phyloP scores from a whole-genome alignment of 257 asterid species.

The Leptodermis oblonga region DNA sequence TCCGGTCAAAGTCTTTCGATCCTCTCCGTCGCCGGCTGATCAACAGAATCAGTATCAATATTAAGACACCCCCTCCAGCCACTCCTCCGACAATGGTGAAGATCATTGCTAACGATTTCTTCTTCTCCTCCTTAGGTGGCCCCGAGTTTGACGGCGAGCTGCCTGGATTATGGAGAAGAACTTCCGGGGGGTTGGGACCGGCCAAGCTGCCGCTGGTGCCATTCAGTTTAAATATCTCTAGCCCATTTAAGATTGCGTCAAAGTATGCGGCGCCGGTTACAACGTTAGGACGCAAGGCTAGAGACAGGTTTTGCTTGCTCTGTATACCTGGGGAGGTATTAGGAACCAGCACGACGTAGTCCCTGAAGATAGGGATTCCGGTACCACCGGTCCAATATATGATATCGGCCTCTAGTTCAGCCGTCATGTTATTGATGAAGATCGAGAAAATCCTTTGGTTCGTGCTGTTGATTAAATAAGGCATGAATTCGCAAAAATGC shows the following conservation, averaged over 20 bases:
- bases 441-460: slow-evolving; percentile 26
- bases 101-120: neutral
- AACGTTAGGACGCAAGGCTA: slow-evolving; percentile 30
- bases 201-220: slow-evolving; percentile 31
- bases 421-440: slow-evolving; percentile 23
- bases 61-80: slow-evolving; percentile 20
- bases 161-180: neutral
- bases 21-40: slow-evolving; percentile 26
- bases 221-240: slow-evolving; percentile 59
- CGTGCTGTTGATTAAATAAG: neutral
- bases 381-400: slow-evolving; percentile 16
- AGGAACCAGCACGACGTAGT: slow-evolving; percentile 26
- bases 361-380: slow-evolving; percentile 33
- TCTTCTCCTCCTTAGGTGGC: neutral
- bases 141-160: neutral
- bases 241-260: slow-evolving; percentile 46
- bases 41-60: slow-evolving; percentile 20
- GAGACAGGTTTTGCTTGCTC: slow-evolving; percentile 21
- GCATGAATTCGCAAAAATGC: slow-evolving; percentile 47
- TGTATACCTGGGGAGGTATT: slow-evolving; percentile 13
- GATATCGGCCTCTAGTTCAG: slow-evolving; percentile 21
- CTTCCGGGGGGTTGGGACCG: slow-evolving; percentile 42
- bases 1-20: slow-evolving; percentile 23
- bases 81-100: slow-evolving; percentile 26
- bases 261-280: neutral